Base-by-base conservation (phyloP, 2,329 filamentous ascomycete species). In the Fonsecaea erecta region DNA sequence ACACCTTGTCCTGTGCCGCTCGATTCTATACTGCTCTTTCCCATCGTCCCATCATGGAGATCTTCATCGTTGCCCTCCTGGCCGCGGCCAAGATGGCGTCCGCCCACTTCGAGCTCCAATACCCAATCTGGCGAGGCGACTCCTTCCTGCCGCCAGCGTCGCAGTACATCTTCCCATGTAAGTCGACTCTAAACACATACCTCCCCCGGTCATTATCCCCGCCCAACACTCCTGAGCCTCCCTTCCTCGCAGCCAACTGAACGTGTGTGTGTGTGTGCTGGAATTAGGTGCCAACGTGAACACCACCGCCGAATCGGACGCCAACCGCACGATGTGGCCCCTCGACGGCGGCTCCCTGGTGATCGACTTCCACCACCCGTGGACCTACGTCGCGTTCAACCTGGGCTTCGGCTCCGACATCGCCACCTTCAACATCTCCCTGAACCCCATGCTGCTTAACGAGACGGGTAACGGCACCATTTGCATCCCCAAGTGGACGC, bases 321-420 rank as follows among this genome's bases (percentile, higher is more conserved):
- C 35, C 30, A 82, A 81, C 73, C 81, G 81, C 65, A 82, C 81
- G 3, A 66, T 74, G 34, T 83, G 81, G 81, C 80, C 80, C 7
- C 65, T 78, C 2, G 74, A 75, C 11, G 80, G 81, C 52, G 81
- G 81, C 60, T 76, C 78, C 5, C 65, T 83, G 18, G 68, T 72
- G 21, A 75, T 82, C 71, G 75, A 76, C 40, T 78, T 77, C 30
- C 71, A 73, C 37, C 81, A 83, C 71, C 72, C 72, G 18, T 79
- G 74, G 69, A 79, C 81, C 1, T 75, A 81, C 30, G 82, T 81
- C 1, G 80, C 79, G 60, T 75, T 83, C 52, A 83, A 83, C 69
- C 74, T 83, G 3, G 81, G 78, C 5, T 70, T 83, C 51, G 80
- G 77, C 8, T 63, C 68, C 40, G 69, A 72, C 52, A 73, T 75